phyloP scores from a whole-genome alignment of 805 yeast species.

The Pichia kluyveri region DNA sequence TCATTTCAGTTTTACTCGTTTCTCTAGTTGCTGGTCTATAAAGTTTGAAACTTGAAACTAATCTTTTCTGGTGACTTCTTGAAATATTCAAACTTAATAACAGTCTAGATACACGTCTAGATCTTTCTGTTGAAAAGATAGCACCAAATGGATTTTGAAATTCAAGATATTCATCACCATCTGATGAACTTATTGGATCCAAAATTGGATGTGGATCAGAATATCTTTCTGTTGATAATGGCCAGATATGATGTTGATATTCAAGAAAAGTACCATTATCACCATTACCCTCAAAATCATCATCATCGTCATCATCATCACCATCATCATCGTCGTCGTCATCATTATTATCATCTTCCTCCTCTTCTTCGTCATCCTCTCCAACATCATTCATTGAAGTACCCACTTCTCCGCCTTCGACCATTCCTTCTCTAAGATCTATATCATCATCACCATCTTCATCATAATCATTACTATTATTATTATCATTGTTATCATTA shows the following conservation, averaged over 20 bases:
- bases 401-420: too few relatives aligned
- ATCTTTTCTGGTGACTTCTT: constrained; percentile 20
- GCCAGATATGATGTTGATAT: not conserved
- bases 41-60: constrained; percentile 19
- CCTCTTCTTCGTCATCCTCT: not conserved
- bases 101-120: constrained; percentile 22
- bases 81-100: constrained; percentile 19
- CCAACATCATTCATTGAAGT: too few relatives aligned
- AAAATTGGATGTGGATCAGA: constrained; percentile 1
- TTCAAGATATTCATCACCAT: constrained; percentile 13
- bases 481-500: too few relatives aligned
- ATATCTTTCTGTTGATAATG: constrained; percentile 4
- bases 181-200: not conserved
- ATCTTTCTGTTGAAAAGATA: constrained; percentile 23
- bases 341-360: not conserved
- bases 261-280: not conserved
- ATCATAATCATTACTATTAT: not conserved
- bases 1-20: not conserved
- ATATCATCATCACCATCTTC: not conserved
- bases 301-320: constrained; percentile 1
- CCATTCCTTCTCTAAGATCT: too few relatives aligned
- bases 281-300: constrained; percentile 6
- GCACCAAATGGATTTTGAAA: constrained; percentile 19
- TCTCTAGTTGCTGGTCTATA: constrained; percentile 11
- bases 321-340: not conserved